Percentiles rank a stretch among this genome's conserved stretches.
These are phyloP conservation scores for Diaporthe helianthi DNA, from an alignment of 2,329 filamentous ascomycete genomes.

Conservation along the genomic window DNA sequence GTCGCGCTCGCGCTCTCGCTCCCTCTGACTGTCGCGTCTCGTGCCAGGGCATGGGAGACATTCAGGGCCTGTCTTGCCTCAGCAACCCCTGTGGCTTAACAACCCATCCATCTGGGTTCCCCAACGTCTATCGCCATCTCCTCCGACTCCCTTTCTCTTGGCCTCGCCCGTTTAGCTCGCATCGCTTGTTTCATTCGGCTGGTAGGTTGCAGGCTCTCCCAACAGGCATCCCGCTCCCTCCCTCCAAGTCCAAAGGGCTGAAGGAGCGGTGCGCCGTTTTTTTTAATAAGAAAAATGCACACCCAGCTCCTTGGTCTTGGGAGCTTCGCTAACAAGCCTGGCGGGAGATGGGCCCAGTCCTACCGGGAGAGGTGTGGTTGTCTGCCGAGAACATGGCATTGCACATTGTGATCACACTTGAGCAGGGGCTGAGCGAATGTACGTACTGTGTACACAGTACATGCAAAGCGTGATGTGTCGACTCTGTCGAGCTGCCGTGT, in stretches of 20 bases:
- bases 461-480: not conserved
- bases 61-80: not conserved
- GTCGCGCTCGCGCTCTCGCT: not conserved
- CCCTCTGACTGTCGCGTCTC: slow-evolving; percentile 5
- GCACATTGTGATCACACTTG: not conserved
- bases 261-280: not conserved
- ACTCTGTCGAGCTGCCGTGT: not conserved
- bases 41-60: not conserved
- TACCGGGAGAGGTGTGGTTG: not conserved
- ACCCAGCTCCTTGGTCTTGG: slow-evolving; percentile 24
- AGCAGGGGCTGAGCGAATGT: not conserved
- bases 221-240: not conserved
- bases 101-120: slow-evolving; percentile 1
- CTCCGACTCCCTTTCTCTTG: not conserved
- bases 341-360: not conserved
- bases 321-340: not conserved
- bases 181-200: slow-evolving; percentile 20
- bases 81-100: slow-evolving; percentile 8
- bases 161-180: slow-evolving; percentile 1
- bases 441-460: not conserved
- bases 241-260: not conserved
- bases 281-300: no score
- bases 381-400: not conserved
- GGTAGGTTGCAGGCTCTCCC: slow-evolving; percentile 10
- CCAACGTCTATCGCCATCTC: not conserved